phyloP scores from a whole-genome alignment of 73 alveolate species.

The Symbiodinium pilosum region DNA sequence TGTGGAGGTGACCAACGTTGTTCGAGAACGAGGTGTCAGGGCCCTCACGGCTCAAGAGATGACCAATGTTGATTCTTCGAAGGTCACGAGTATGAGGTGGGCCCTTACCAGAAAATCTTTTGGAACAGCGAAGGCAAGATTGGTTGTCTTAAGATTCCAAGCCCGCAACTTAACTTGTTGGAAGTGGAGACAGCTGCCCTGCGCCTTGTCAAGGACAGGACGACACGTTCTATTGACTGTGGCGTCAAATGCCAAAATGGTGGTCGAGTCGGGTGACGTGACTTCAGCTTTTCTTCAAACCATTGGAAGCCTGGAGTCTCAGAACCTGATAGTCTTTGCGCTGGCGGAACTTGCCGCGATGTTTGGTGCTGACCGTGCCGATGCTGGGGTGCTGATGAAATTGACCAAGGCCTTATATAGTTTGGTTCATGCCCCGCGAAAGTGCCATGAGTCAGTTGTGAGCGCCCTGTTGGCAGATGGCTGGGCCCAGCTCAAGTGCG shows the following conservation, averaged over 20 bases:
- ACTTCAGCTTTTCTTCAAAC: slow-evolving; percentile 22
- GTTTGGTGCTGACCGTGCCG: not conserved
- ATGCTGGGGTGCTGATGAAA: not conserved
- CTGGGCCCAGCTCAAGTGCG: not conserved
- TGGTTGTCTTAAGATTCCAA: slow-evolving; percentile 3
- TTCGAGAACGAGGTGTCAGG: not conserved
- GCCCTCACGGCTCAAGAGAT: not conserved
- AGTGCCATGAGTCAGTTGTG: not conserved
- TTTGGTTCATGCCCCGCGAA: slow-evolving; percentile 23
- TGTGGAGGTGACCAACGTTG: not conserved
- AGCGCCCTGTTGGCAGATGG: not conserved
- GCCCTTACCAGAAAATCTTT: not conserved
- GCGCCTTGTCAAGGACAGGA: not conserved
- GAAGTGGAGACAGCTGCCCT: slow-evolving; percentile 5
- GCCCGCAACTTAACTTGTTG: slow-evolving; percentile 11
- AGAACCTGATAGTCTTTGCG: not conserved
- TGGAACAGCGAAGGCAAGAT: not conserved
- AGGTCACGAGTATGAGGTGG: slow-evolving; percentile 28
- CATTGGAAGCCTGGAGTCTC: not conserved
- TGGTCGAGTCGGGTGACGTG: not conserved
- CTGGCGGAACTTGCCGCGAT: not conserved
- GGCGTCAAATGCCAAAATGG: not conserved
- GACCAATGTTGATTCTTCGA: not conserved
- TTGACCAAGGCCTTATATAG: slow-evolving; percentile 5
- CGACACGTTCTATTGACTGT: not conserved